Conservation (phyloP, 179 eudicot species). For the Patellifolia procumbens region DNA sequence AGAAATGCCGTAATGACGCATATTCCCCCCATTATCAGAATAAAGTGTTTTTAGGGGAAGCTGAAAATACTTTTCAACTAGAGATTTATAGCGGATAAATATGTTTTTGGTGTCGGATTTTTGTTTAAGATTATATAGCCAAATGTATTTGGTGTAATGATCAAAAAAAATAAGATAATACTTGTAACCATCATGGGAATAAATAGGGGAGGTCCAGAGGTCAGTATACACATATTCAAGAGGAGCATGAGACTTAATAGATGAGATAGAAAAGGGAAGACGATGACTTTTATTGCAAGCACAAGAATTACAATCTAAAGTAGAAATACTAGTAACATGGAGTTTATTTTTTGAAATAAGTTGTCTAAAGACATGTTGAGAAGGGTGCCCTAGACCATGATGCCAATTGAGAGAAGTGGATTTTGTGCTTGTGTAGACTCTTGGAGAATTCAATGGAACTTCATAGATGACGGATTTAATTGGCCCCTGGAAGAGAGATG, state of each 20-base stretch:
- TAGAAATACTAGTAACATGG: neutral
- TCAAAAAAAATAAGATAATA: neutral
- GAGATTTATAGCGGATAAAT: neutral
- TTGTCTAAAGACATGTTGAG: neutral
- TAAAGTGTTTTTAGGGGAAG: neutral
- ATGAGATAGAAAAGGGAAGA: neutral
- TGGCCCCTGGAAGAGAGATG: neutral
- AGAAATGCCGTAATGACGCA: neutral
- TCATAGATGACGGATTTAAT: slow-evolving; percentile 10
- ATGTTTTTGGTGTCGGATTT: neutral
- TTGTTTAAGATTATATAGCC: neutral
- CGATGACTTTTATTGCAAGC: slow-evolving; percentile 21
- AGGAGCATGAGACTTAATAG: slow-evolving; percentile 3
- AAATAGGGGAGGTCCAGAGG: neutral
- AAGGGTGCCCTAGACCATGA: slow-evolving; percentile 11
- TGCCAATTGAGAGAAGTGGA: slow-evolving; percentile 3
- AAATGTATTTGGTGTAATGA: neutral
- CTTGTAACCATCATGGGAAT: neutral
- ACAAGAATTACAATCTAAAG: slow-evolving; percentile 19
- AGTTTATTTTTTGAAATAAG: neutral
- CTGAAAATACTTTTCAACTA: neutral
- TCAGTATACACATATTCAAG: neutral
- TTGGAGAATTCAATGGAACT: neutral
- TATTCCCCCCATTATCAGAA: neutral
- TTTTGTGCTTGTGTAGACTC: slow-evolving; percentile 6